These are phyloP conservation scores for Selaginella tamariscina DNA, from an alignment of 75 land plant species.

Conservation along the genomic window DNA sequence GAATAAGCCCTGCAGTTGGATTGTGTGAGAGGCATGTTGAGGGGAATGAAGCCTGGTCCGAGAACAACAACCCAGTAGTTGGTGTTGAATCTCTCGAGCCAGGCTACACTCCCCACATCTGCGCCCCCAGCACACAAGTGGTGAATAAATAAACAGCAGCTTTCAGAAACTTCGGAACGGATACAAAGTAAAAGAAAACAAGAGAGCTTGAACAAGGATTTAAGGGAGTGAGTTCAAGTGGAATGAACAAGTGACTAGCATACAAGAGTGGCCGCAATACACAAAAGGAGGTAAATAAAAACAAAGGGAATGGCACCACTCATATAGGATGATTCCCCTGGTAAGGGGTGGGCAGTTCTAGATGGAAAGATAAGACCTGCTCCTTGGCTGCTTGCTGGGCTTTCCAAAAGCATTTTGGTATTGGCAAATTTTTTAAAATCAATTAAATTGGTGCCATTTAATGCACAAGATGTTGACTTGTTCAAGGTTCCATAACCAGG, in stretches of 20 bases:
- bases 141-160: too few species aligned
- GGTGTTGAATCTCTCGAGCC: background rate
- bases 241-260: background rate
- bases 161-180: too few species aligned
- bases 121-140: background rate
- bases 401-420: background rate
- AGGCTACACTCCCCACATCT: conserved; percentile 1
- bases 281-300: background rate
- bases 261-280: background rate
- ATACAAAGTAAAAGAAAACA: background rate
- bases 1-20: too few species aligned
- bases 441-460: too few species aligned
- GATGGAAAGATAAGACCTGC: background rate
- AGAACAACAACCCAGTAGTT: background rate
- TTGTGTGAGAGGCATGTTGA: background rate
- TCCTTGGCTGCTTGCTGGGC: background rate
- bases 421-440: too few species aligned
- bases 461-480: too few species aligned
- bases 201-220: background rate
- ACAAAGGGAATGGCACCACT: background rate
- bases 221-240: background rate
- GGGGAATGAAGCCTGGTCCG: conserved; percentile 4
- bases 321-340: conserved; percentile 1
- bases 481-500: too few species aligned
- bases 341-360: background rate